Percentiles rank a stretch among this genome's conserved stretches.
These are phyloP conservation scores for Neocatenulostroma microsporum DNA, from an alignment of 2,329 filamentous ascomycete genomes.

Conservation along the genomic window DNA sequence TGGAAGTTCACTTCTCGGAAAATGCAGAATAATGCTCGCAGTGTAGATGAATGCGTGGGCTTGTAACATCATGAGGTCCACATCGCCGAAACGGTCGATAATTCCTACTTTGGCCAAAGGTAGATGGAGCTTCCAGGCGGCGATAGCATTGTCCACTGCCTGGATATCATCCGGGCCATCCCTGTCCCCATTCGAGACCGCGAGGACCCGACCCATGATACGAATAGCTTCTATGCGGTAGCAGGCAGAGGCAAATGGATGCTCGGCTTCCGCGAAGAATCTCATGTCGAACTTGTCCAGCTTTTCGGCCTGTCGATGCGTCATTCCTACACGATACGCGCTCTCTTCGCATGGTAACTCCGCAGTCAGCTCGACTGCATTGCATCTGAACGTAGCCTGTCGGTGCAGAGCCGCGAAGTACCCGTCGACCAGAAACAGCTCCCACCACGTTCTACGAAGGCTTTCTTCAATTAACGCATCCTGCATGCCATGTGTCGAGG, in stretches of 20 bases:
- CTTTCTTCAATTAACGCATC: slow-evolving; percentile 65
- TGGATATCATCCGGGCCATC: slow-evolving; percentile 40
- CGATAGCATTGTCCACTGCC: slow-evolving; percentile 52
- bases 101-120: slow-evolving; percentile 64
- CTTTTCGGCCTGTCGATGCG: slow-evolving; percentile 49
- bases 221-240: slow-evolving; percentile 76
- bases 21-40: slow-evolving; percentile 66
- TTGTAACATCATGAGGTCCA: slow-evolving; percentile 89
- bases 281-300: slow-evolving; percentile 69
- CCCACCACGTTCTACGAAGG: slow-evolving; percentile 89
- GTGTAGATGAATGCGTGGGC: slow-evolving; percentile 67
- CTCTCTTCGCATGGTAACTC: slow-evolving; percentile 74
- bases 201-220: slow-evolving; percentile 69
- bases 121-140: slow-evolving; percentile 73
- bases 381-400: slow-evolving; percentile 61
- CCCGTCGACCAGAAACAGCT: slow-evolving; percentile 69
- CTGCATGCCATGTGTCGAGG: slow-evolving; percentile 54
- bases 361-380: slow-evolving; percentile 59
- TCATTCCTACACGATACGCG: slow-evolving; percentile 48
- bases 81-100: slow-evolving; percentile 58
- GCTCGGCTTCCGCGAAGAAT: slow-evolving; percentile 63
- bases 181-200: slow-evolving; percentile 30
- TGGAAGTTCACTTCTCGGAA: slow-evolving; percentile 69
- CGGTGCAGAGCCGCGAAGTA: slow-evolving; percentile 75
- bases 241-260: slow-evolving; percentile 72